These are phyloP conservation scores for Exophiala dermatitidis DNA, from an alignment of 2,329 filamentous ascomycete species.

Conservation along the genomic window DNA sequence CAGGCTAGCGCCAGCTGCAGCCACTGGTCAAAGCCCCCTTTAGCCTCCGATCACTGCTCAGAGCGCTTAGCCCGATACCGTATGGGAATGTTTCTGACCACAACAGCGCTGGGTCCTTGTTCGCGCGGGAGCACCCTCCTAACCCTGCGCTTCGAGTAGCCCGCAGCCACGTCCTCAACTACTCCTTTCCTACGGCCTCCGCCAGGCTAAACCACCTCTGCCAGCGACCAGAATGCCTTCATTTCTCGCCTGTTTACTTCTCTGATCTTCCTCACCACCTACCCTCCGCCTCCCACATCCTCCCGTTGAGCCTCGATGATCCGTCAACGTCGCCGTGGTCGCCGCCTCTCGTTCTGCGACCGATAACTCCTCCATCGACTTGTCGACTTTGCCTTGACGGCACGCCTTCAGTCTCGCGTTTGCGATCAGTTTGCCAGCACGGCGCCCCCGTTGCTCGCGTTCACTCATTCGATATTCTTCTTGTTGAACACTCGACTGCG, in stretches of 20 bases:
- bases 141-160: background rate
- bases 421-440: conserved; percentile 22
- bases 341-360: conserved; percentile 26
- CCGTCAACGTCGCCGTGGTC: conserved; percentile 29
- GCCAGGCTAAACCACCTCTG: background rate
- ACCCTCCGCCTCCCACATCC: conserved; percentile 3
- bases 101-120: background rate
- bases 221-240: conserved; percentile 9
- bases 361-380: conserved; percentile 26
- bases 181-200: conserved; percentile 7
- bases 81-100: background rate
- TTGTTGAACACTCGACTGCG: conserved; percentile 14
- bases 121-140: background rate
- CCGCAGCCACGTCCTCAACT: background rate
- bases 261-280: background rate
- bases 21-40: background rate
- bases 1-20: background rate
- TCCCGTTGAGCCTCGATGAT: conserved; percentile 27
- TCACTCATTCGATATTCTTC: conserved; percentile 16
- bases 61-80: background rate
- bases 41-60: background rate
- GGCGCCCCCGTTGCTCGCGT: conserved; percentile 20
- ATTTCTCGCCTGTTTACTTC: conserved; percentile 6
- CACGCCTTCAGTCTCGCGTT: conserved; percentile 9
- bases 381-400: conserved; percentile 13